phyloP scores from a whole-genome alignment of 306 rosid genomes.

The Prunus kanzakura region DNA sequence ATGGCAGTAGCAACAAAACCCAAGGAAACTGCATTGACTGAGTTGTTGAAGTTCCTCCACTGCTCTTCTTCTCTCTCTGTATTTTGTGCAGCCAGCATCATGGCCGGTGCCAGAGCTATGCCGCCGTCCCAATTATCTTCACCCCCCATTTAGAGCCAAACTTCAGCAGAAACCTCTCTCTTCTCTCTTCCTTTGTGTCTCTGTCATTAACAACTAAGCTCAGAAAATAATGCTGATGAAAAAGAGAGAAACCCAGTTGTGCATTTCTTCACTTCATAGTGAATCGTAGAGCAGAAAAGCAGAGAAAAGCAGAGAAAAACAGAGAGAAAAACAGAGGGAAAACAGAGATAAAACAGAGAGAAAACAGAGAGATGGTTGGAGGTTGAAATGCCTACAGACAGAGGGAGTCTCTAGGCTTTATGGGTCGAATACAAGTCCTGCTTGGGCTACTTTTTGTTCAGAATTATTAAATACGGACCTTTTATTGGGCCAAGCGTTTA shows the following conservation, averaged over 20 bases:
- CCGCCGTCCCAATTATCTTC: constrained; percentile 27
- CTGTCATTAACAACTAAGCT: not conserved
- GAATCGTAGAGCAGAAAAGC: not conserved
- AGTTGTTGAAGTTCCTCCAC: constrained; percentile 52
- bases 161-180: not conserved
- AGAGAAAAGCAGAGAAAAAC: not conserved
- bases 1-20: constrained; percentile 77
- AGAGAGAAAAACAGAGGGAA: not conserved
- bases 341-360: not conserved
- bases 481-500: not conserved
- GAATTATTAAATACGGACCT: not conserved
- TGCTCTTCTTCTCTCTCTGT: constrained; percentile 47
- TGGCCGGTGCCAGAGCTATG: constrained; percentile 34
- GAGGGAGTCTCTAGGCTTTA: not conserved
- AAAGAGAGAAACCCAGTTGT: constrained; percentile 4
- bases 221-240: not conserved
- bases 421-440: not conserved
- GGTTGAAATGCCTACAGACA: not conserved
- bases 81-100: constrained; percentile 29
- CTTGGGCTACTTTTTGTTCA: not conserved
- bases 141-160: constrained; percentile 23
- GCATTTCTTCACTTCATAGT: not conserved
- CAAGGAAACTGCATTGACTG: constrained; percentile 61
- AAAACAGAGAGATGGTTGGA: constrained; percentile 10
- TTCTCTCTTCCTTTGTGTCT: constrained; percentile 1